phyloP scores from a whole-genome alignment of 2,329 filamentous ascomycete genomes.

The Bipolaris sorokiniana region DNA sequence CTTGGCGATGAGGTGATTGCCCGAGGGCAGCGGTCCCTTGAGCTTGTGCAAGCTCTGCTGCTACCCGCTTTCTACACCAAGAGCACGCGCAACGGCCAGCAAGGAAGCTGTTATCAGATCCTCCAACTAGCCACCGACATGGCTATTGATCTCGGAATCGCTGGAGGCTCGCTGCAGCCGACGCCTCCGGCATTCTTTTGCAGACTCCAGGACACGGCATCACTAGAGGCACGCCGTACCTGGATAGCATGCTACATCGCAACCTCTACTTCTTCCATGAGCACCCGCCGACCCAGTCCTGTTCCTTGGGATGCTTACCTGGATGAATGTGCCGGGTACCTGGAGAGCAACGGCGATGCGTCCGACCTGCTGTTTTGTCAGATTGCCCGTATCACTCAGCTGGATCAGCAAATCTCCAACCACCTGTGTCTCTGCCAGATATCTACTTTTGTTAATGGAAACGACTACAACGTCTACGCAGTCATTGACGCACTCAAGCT shows the following conservation, averaged over 20 bases:
- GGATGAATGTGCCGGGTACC: constrained; percentile 26
- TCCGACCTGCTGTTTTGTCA: constrained; percentile 34
- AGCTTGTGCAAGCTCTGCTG: constrained; percentile 38
- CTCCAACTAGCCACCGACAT: constrained; percentile 38
- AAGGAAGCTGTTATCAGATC: constrained; percentile 35
- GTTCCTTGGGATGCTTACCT: constrained; percentile 33
- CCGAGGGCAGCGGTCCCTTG: constrained; percentile 32
- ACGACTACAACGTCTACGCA: constrained; percentile 27
- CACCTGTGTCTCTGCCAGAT: constrained; percentile 29
- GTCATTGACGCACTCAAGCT: constrained; percentile 23
- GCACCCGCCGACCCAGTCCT: constrained; percentile 28
- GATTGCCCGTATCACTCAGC: constrained; percentile 29
- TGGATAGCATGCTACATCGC: constrained; percentile 40
- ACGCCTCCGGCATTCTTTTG: constrained; percentile 33
- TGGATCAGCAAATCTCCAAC: constrained; percentile 31
- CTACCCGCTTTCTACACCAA: constrained; percentile 35
- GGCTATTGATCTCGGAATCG: constrained; percentile 39
- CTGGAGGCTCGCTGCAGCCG: constrained; percentile 30
- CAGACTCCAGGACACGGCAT: constrained; percentile 27
- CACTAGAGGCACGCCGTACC: constrained; percentile 35
- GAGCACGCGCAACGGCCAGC: constrained; percentile 21
- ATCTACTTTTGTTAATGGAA: constrained; percentile 27
- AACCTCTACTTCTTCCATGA: constrained; percentile 26
- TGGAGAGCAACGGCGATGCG: constrained; percentile 26
- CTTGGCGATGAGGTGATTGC: constrained; percentile 32